Conservation (phyloP, 768 basidiomycete genomes). For the Chiua virens region DNA sequence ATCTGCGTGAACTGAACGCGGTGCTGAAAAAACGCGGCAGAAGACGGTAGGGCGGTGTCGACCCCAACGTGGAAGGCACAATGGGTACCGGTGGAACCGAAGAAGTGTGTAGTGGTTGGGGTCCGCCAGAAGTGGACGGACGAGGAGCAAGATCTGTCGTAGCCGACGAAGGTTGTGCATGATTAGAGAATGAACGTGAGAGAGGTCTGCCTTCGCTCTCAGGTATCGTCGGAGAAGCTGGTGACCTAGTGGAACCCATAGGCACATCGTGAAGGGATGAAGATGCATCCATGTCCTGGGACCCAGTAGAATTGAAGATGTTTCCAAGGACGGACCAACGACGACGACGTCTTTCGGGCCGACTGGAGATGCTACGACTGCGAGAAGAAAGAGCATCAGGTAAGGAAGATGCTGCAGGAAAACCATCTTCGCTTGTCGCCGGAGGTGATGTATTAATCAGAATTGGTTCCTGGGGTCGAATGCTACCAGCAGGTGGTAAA, state of each 20-base stretch:
- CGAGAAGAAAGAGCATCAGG: conserved; percentile 42
- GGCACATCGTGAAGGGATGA: conserved; percentile 24
- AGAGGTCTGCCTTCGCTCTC: conserved; percentile 20
- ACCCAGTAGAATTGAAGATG: conserved; percentile 33
- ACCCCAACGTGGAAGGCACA: conserved; percentile 31
- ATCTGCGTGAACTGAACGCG: conserved; percentile 58
- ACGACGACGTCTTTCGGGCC: conserved; percentile 48
- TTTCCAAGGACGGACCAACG: conserved; percentile 73
- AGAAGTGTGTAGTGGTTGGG: conserved; percentile 24
- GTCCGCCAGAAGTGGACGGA: conserved; percentile 37
- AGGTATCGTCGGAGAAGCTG: conserved; percentile 18
- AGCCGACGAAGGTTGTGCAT: conserved; percentile 12
- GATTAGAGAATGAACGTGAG: conserved; percentile 28
- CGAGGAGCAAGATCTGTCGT: conserved; percentile 18
- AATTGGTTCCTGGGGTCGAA: conserved; percentile 67
- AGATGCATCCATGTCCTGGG: conserved; percentile 27
- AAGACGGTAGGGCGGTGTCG: conserved; percentile 56
- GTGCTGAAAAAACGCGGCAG: conserved; percentile 69
- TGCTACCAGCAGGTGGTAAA: conserved; percentile 67
- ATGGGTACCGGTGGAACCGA: conserved; percentile 21
- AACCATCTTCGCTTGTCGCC: conserved; percentile 42
- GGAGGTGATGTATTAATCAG: conserved; percentile 50
- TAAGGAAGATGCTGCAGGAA: conserved; percentile 44
- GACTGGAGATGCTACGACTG: conserved; percentile 31
- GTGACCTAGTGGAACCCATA: conserved; percentile 17